These are phyloP conservation scores for Colletotrichum lindemuthianum DNA, from an alignment of 2,329 filamentous ascomycete genomes.

Conservation along the genomic window DNA sequence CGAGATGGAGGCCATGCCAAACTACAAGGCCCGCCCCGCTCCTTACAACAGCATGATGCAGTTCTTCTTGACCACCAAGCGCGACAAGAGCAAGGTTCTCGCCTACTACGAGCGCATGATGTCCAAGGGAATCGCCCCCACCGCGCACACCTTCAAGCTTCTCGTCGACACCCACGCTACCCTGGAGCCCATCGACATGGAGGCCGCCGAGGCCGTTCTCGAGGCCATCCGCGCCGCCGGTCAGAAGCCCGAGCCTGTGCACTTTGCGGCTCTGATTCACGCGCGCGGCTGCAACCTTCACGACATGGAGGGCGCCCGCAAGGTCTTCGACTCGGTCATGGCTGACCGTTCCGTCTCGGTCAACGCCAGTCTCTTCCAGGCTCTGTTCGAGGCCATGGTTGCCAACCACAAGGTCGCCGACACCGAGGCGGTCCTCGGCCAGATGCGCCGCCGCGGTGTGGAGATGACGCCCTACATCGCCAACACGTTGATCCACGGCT, in stretches of 20 bases:
- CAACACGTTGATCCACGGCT: slow-evolving; percentile 97
- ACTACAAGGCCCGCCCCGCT: slow-evolving; percentile 97
- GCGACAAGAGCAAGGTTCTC: slow-evolving; percentile 92
- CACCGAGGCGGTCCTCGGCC: slow-evolving; percentile 76
- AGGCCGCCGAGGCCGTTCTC: slow-evolving; percentile 84
- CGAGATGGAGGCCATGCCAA: slow-evolving; percentile 98
- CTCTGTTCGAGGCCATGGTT: slow-evolving; percentile 96
- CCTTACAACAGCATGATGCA: slow-evolving; percentile 99
- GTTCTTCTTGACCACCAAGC: slow-evolving; percentile 97
- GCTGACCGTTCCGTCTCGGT: slow-evolving; percentile 72
- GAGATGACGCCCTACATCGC: slow-evolving; percentile 97
- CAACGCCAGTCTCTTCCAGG: slow-evolving; percentile 92
- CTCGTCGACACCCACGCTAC: slow-evolving; percentile 96
- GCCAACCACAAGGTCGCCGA: slow-evolving; percentile 87
- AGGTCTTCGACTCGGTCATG: slow-evolving; percentile 84
- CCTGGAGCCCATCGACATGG: slow-evolving; percentile 89
- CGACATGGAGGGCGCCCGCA: slow-evolving; percentile 84
- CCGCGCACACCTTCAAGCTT: slow-evolving; percentile 96
- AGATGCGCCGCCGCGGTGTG: slow-evolving; percentile 80
- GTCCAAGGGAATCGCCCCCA: slow-evolving; percentile 85
- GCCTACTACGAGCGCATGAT: slow-evolving; percentile 96
- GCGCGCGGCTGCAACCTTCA: slow-evolving; percentile 94
- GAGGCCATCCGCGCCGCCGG: slow-evolving; percentile 79
- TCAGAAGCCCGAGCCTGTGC: slow-evolving; percentile 86
- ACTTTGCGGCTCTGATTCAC: slow-evolving; percentile 95